Base-by-base conservation (phyloP, 345 rosid genomes). In the Salix caprea region DNA sequence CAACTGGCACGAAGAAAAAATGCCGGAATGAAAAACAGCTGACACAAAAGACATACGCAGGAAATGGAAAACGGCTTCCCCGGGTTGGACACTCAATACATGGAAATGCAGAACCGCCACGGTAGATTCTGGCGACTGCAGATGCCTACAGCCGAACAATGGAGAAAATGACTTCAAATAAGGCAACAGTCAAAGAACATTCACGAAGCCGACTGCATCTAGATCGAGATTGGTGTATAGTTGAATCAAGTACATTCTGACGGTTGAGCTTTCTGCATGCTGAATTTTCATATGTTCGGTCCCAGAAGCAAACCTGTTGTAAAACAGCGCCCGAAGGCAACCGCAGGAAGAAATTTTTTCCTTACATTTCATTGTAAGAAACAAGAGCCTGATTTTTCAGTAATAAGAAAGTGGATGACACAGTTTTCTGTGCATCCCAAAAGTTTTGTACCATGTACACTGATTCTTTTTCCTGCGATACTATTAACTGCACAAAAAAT, bases 361-460 rank as follows among this genome's bases (percentile, higher is more conserved):
- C 12, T 62, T 4, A 21, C 54, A 62, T 18, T 74, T 48, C 42
- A 5, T 12, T 48, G 13, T 39, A 74, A 24, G 58, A 42, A 73
- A 40, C 65, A 74, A 30, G 65, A 60, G 65, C 23, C 69, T 13
- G 72, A 13, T 39, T 44, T 54, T 52, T 69, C 60, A 12, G 50
- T 46, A 78, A 65, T 36, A 58, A 69, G 74, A 21, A 36, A 48
- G 46, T n/a, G 76, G 76, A 56, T 54, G 75, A 12, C 71, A 36
- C 60, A 46, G 9, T 48, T 46, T 74, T 46, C 65, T 73, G 4
- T 79, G 70, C 75, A 69, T 83, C 79, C 81, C 14, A 58, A 34
- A 52, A 71, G 7, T 76, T 74, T 74, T 80, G 83, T 77, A 52
- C 52, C 76, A 34, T 72, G 54, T 24, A 74, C 56, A 74, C 67